Conservation (phyloP, 805 yeast species). For the Tetrapisispora namnaoensis region DNA sequence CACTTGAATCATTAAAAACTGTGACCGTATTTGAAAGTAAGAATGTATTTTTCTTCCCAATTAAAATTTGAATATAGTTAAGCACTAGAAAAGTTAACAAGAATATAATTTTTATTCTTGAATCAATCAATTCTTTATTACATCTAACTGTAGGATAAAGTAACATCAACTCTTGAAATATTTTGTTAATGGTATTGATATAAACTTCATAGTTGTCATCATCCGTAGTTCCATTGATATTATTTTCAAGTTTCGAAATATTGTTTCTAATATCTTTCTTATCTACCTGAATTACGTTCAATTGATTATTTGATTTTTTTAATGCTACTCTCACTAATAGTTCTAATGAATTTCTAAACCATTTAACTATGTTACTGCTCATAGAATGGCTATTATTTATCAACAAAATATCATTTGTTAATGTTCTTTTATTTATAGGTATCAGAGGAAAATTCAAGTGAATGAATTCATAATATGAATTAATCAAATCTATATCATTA, state of each 20-base stretch:
- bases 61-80: slow-evolving; percentile 47
- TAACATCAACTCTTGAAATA: slow-evolving; percentile 25
- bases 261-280: slow-evolving; percentile 2
- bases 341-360: slow-evolving; percentile 29
- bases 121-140: slow-evolving; percentile 20
- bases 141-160: slow-evolving; percentile 26
- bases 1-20: slow-evolving; percentile 48
- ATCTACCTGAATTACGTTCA: background rate
- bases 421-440: slow-evolving; percentile 29
- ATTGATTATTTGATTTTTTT: slow-evolving; percentile 9
- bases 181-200: slow-evolving; percentile 17
- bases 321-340: slow-evolving; percentile 22
- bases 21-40: slow-evolving; percentile 46
- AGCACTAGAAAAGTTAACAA: slow-evolving; percentile 34
- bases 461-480: slow-evolving; percentile 38
- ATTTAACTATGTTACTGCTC: slow-evolving; percentile 23
- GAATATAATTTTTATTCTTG: slow-evolving; percentile 29
- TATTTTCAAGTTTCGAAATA: slow-evolving; percentile 2
- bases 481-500: slow-evolving; percentile 33
- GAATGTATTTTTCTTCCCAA: slow-evolving; percentile 51
- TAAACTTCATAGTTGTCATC: background rate
- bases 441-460: slow-evolving; percentile 32
- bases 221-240: background rate
- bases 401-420: slow-evolving; percentile 23
- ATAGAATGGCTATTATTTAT: slow-evolving; percentile 25